Conservation (phyloP, 176 grass and related monocot genomes). For the Oropetium thomaeum region DNA sequence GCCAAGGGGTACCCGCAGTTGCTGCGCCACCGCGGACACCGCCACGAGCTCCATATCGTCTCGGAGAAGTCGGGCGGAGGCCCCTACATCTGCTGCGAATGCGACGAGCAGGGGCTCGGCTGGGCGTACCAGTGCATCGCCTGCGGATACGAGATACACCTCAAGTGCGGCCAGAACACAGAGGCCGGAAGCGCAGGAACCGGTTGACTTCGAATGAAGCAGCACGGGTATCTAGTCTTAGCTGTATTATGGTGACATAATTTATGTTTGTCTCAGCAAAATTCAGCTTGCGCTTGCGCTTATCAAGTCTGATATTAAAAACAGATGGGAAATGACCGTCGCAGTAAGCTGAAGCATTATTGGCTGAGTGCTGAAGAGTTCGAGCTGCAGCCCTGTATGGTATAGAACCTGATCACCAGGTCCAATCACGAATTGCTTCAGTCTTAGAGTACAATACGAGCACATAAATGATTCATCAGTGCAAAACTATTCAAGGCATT, state of each 20-base stretch:
- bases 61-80: constrained; percentile 56
- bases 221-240: neutral
- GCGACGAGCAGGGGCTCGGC: constrained; percentile 63
- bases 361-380: neutral
- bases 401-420: neutral
- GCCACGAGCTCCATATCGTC: constrained; percentile 54
- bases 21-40: constrained; percentile 43
- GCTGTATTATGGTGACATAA: neutral
- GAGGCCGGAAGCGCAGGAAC: neutral
- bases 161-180: constrained; percentile 30
- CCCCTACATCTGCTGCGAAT: constrained; percentile 65
- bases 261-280: constrained; percentile 20
- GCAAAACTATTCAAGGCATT: neutral
- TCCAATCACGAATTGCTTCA: neutral
- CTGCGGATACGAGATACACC: constrained; percentile 79
- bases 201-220: neutral
- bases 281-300: neutral
- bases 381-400: neutral
- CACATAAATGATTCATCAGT: neutral
- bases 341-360: neutral
- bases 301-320: neutral
- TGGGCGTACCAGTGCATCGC: constrained; percentile 76
- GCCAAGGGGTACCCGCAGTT: constrained; percentile 50
- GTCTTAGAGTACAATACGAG: neutral
- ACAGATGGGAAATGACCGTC: neutral